Base-by-base conservation (phyloP, 345 rosid species). In the Euphorbia lathyris region DNA sequence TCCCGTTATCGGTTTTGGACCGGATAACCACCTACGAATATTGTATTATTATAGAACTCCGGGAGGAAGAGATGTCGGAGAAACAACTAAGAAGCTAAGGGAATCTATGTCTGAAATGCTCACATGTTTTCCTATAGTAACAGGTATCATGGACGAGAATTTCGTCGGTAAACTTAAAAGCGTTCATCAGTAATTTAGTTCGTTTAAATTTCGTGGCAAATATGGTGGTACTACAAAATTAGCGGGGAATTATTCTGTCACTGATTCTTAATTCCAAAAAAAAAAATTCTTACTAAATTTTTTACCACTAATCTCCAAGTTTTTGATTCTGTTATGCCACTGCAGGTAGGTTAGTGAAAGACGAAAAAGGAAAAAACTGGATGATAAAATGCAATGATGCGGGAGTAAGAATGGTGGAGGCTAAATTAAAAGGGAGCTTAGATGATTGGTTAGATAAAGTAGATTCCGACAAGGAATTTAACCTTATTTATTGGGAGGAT, bases 401-500 rank as follows among this genome's bases (percentile, higher is more conserved):
- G 0, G 96, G 97, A 7, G 75, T 90, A 20, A 82, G 96, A 63
- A 71, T 81, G 85, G 75, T 90, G 61, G 96, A 88, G 79, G 88
- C 92, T 1, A 81, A 81, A 23, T 89, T 81, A 0, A 62, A n/a
- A n/a, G n/a, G n/a, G n/a, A n/a, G n/a, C n/a, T n/a, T n/a, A n/a
- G n/a, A n/a, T n/a, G n/a, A n/a, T 3, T 92, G 96, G 96, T 47
- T 90, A 55, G 76, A 43, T 50, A 69, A 45, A 52, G 83, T 86
- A 1, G 86, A 74, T 9, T 80, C 82, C 71, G 88, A 88, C 23
- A 85, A 83, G 67, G 96, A 92, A 78, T 72, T 78, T 40, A 77
- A 57, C 73, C 93, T 88, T 72, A 73, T 87, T 70, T 77, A 86
- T 56, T 92, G 96, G 97, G 96, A 92, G 70, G 92, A 86, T 0